Evolutionary conservation across 2,329 filamentous ascomycete species (phyloP), one percentile per base, ranked within the genome.

Genomic region (Colletotrichum abscissum): DNA sequence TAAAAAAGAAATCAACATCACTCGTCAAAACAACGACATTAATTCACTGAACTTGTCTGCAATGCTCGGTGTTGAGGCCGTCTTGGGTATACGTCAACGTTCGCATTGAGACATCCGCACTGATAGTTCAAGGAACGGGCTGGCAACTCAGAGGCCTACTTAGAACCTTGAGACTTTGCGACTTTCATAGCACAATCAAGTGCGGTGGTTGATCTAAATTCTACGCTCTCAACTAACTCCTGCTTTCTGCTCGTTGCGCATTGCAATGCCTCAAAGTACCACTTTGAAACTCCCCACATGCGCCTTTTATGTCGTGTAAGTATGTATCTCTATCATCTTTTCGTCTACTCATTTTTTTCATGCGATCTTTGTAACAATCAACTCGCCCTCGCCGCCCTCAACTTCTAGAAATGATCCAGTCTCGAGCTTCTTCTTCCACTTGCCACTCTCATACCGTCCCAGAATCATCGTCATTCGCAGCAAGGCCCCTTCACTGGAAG

Each of bases 391-490:
- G 0, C 77, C 80, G 2, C 84, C 86, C 1, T 86, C 86, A 30
- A 91, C 75, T 75, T 87, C 87, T 8, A 92, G 63, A 49, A 88
- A 84, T 0, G 87, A 88, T 1, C 88, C 88, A 0, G 82, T 82
- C 80, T 94, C 91, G 16, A 95, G 84, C 80, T 89, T 91, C 85
- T 93, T 95, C 82, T 91, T 92, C 93, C 93, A 96, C 82, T 92
- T 94, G 26, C 85, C 90, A 75, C 92, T 92, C 84, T 95, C 93
- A 75, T 92, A 93, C 49, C 92, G 88, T 4, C 92, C 93, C 26
- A 94, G 85, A 14, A 96, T 92, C 72, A 96, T 86, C 0, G 94
- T 95, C 90, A 95, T 92, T 66, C 93, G 87, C 76, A 95, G 81
- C 19, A 87, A 83, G 1, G 87, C 82, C 59, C 92, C 85, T 46